These are phyloP conservation scores for Candida frijolesensis DNA, from an alignment of 1,139 yeast genomes.

Conservation along the genomic window DNA sequence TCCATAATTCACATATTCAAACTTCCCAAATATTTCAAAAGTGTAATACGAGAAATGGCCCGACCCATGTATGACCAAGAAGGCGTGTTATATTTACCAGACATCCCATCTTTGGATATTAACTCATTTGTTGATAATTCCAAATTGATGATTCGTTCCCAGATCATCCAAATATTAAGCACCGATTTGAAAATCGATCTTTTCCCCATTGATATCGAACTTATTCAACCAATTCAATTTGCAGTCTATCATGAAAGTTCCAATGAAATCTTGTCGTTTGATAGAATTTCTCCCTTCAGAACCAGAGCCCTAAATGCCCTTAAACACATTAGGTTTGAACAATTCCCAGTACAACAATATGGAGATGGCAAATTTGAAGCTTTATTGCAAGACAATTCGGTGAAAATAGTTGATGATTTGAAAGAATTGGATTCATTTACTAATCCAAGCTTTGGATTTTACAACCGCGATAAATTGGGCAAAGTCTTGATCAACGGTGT, in stretches of 20 bases:
- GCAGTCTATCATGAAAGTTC: slow-evolving; percentile 10
- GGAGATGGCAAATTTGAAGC: slow-evolving; percentile 5
- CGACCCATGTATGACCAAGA: slow-evolving; percentile 11
- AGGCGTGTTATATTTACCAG: slow-evolving; percentile 8
- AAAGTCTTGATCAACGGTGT: slow-evolving; percentile 5
- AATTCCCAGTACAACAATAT: slow-evolving; percentile 4
- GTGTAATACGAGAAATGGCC: slow-evolving; percentile 12
- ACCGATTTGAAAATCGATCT: slow-evolving; percentile 2
- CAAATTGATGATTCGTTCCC: slow-evolving; percentile 6
- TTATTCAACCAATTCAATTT: slow-evolving; percentile 7
- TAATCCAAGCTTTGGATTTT: slow-evolving; percentile 7
- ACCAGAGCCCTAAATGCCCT: slow-evolving; percentile 8
- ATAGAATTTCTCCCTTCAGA: slow-evolving; percentile 6
- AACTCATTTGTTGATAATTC: slow-evolving; percentile 6
- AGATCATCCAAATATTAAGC: slow-evolving; percentile 5
- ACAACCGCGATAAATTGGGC: slow-evolving; percentile 3
- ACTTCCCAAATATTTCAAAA: slow-evolving; percentile 10
- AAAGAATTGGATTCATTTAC: slow-evolving; percentile 4
- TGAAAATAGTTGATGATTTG: background rate
- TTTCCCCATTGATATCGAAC: slow-evolving; percentile 8
- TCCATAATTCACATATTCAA: slow-evolving; percentile 7
- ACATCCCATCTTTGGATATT: slow-evolving; percentile 3
- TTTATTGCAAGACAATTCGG: slow-evolving; percentile 3
- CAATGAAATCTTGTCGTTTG: slow-evolving; percentile 9
- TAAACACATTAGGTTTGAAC: slow-evolving; percentile 10